Conservation (phyloP, 768 basidiomycete genomes). For the Cystobasidiopsis lactophilus region DNA sequence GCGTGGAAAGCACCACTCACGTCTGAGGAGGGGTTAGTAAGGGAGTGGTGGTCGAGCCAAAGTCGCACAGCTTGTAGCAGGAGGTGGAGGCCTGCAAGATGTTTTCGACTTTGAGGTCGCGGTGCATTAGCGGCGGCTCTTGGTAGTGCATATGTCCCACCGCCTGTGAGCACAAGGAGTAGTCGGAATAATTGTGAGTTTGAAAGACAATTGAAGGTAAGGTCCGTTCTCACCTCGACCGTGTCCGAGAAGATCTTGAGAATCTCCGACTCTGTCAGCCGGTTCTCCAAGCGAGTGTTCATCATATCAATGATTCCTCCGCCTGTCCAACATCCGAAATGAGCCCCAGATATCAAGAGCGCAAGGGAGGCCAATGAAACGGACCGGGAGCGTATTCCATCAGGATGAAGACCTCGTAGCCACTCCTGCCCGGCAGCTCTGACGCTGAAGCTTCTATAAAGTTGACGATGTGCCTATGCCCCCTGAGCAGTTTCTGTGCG, state of each 20-base stretch:
- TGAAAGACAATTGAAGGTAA: neutral
- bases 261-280: constrained; percentile 86
- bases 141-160: constrained; percentile 91
- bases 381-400: constrained; percentile 92
- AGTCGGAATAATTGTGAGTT: no score
- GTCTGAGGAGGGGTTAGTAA: constrained; percentile 49
- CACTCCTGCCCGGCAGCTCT: constrained; percentile 35
- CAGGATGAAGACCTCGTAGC: constrained; percentile 88
- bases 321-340: constrained; percentile 30
- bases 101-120: constrained; percentile 88
- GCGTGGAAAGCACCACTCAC: no score
- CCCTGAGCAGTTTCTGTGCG: constrained; percentile 68
- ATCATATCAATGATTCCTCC: constrained; percentile 99
- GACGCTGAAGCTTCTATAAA: constrained; percentile 90
- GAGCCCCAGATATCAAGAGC: neutral
- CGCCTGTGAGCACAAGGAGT: constrained; percentile 32
- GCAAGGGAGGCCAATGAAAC: constrained; percentile 14
- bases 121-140: constrained; percentile 71
- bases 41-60: constrained; percentile 66
- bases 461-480: constrained; percentile 85
- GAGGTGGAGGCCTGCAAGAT: constrained; percentile 70
- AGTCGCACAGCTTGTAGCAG: constrained; percentile 89
- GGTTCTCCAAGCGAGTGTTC: constrained; percentile 84
- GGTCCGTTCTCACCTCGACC: constrained; percentile 37
- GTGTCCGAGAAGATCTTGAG: constrained; percentile 94